Base-by-base conservation (phyloP, 2,329 filamentous ascomycete genomes). In the Drechmeria coniospora region DNA sequence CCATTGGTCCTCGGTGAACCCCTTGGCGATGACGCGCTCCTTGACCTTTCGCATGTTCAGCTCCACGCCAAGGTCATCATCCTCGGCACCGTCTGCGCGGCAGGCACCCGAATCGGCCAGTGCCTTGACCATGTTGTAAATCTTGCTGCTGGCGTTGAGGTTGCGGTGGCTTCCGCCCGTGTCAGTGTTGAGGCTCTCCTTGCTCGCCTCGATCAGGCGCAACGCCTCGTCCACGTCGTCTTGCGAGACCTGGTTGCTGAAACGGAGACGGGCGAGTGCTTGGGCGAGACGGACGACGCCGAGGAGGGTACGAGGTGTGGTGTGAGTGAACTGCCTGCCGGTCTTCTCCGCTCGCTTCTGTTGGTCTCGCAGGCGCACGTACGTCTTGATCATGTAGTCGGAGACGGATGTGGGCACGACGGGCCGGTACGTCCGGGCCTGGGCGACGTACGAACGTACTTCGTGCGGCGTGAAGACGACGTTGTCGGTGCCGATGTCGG, bases 151-250 rank as follows among this genome's bases (percentile, higher is more conserved):
- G 16, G 83, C 75, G 28, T 81, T 92, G 41, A 79, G 71, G 41
- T 80, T 77, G 32, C 75, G 68, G 27, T 72, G 61, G 28, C 63
- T 59, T 26, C 63, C 51, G 45, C 47, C 67, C 28, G 59, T 63
- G 36, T 92, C 82, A 18, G 75, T 69, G 45, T 87, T 79, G 44
- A 98, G 59, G 39, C 76, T 87, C 34, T 92, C 81, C 58, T 95
- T 95, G 54, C 81, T 90, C 32, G 92, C 83, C 53, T 95, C 87
- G 27, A 92, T 68, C 26, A 98, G 67, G 29, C 90, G 74, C 37
- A 98, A 60, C 2, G 90, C 86, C 58, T 98, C 90, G 46, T 98
- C 90, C 5, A 95, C 86, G 52, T 98, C 90, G 43, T 93, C 87
- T 30, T 80, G 78, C 29, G 81, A 75, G 27, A 95, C 90, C 35